Evolutionary conservation across 257 asterid genomes (phyloP).

Genomic region (Rauvolfia tetraphylla): DNA sequence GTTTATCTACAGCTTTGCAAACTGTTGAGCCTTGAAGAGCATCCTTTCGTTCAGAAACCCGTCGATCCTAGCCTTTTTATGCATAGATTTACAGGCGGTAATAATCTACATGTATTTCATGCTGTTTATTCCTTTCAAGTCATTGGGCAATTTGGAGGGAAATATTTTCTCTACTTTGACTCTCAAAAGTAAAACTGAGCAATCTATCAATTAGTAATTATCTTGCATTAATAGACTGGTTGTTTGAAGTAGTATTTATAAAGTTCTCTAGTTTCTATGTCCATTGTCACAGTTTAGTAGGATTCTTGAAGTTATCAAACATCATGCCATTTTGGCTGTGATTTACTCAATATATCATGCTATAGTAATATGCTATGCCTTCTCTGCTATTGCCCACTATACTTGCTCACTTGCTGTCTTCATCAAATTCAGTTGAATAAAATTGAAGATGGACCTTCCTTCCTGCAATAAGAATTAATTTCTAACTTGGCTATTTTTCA

Average conservation of each 20-base stretch:
- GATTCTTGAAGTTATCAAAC: background rate
- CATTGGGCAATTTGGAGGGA: background rate
- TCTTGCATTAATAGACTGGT: background rate
- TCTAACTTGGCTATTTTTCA: background rate
- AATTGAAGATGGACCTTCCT: background rate
- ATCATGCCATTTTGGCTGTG: background rate
- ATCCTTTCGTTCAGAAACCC: conserved; percentile 67
- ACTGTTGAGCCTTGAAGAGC: conserved; percentile 62
- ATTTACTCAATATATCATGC: background rate
- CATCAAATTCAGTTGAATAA: background rate
- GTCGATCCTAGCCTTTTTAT: conserved; percentile 94
- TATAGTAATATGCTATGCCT: background rate
- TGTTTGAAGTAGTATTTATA: background rate
- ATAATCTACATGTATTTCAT: conserved; percentile 11
- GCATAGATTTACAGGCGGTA: conserved; percentile 76
- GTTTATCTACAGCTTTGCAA: conserved; percentile 88
- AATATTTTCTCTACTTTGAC: background rate
- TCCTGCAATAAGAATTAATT: background rate
- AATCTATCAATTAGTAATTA: background rate
- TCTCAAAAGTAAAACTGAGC: background rate
- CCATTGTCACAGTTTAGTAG: background rate
- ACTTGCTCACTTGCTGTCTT: background rate
- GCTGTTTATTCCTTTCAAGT: background rate
- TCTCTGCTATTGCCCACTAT: background rate
- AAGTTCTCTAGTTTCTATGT: background rate